Conservation (phyloP, 1,139 yeast genomes). For the Saccharomyces hybrid region DNA sequence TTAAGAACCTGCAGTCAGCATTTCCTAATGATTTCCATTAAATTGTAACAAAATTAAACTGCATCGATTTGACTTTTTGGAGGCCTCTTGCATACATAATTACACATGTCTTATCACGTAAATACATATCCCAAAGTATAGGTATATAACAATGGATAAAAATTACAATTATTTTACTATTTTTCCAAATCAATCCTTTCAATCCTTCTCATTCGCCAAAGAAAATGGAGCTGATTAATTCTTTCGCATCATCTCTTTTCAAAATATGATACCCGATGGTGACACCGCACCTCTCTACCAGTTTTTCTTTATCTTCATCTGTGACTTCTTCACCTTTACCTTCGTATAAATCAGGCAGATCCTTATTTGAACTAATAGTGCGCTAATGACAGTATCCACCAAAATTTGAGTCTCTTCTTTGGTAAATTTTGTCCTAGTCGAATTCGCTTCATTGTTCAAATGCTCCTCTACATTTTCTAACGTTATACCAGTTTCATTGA, state of each 20-base stretch:
- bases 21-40: no score
- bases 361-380: slow-evolving; percentile 35
- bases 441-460: slow-evolving; percentile 10
- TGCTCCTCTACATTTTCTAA: slow-evolving; percentile 13
- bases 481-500: slow-evolving; percentile 29
- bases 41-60: not conserved
- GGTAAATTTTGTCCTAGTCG: slow-evolving; percentile 19
- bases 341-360: slow-evolving; percentile 32
- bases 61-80: not conserved
- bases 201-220: slow-evolving; percentile 47
- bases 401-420: slow-evolving; percentile 41
- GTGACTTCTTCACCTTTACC: slow-evolving; percentile 34
- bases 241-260: slow-evolving; percentile 46
- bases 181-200: not conserved
- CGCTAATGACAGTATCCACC: slow-evolving; percentile 45
- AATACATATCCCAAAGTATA: not conserved
- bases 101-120: not conserved
- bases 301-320: slow-evolving; percentile 40
- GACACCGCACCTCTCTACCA: slow-evolving; percentile 54
- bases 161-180: not conserved
- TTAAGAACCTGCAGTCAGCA: no score
- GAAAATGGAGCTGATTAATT: slow-evolving; percentile 61
- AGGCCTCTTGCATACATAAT: not conserved
- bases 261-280: slow-evolving; percentile 46
- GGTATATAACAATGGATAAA: not conserved